Percentiles rank a stretch among this genome's conserved stretches.
Conservation (phyloP, 2,329 filamentous ascomycete genomes). For the Xylariaceae sp. region DNA sequence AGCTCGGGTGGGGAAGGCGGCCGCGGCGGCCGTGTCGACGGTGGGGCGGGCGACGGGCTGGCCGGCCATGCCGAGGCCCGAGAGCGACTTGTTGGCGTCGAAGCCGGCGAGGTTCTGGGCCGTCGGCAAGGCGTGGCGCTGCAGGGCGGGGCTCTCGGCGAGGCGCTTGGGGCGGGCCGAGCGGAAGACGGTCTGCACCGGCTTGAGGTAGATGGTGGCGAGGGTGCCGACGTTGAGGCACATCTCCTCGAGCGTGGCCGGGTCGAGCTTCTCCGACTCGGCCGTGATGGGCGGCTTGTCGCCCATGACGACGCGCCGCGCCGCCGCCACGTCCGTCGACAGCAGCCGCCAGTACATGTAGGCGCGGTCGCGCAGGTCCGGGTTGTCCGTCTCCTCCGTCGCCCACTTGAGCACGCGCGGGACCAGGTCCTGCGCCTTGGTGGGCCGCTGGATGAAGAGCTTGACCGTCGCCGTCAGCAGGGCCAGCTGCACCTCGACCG, state of each 20-base stretch:
- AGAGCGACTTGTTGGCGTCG: conserved; percentile 54
- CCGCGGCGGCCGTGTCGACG: conserved; percentile 17
- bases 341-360: conserved; percentile 99
- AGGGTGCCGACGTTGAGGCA: conserved; percentile 93
- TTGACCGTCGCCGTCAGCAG: conserved; percentile 95
- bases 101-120: conserved; percentile 39
- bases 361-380: conserved; percentile 86
- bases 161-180: conserved; percentile 74
- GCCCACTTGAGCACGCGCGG: conserved; percentile 97
- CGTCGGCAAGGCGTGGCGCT: conserved; percentile 59
- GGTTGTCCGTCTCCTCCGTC: conserved; percentile 98
- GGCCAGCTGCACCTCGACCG: conserved; percentile 90
- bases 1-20: conserved; percentile 14
- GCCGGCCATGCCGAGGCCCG: conserved; percentile 47
- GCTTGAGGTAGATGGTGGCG: conserved; percentile 95
- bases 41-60: conserved; percentile 42
- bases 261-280: conserved; percentile 89
- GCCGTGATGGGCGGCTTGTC: conserved; percentile 95
- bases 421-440: conserved; percentile 86
- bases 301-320: conserved; percentile 89
- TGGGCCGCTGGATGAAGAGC: conserved; percentile 92
- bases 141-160: conserved; percentile 76
- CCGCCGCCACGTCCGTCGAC: conserved; percentile 81
- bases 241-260: conserved; percentile 88
- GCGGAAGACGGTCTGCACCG: conserved; percentile 93